Conservation (phyloP, 345 rosid genomes). For the Streptanthus diversifolius region DNA sequence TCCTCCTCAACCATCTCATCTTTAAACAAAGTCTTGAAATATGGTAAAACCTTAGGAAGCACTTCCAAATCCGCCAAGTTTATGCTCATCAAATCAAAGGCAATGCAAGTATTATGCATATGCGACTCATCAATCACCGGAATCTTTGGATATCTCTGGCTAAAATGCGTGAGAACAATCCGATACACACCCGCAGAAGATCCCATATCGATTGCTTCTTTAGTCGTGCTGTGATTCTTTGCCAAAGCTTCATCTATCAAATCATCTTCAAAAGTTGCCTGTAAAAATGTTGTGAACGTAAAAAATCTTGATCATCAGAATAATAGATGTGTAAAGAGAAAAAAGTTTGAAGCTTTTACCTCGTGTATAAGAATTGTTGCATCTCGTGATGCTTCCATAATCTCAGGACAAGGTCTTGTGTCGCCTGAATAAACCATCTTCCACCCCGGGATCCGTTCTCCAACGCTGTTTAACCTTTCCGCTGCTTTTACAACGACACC, state of each 20-base stretch:
- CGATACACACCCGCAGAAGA: constrained; percentile 61
- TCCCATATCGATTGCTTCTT: constrained; percentile 85
- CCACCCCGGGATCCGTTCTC: constrained; percentile 85
- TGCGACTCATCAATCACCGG: constrained; percentile 71
- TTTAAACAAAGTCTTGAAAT: constrained; percentile 71
- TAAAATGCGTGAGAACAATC: constrained; percentile 89
- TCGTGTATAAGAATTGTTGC: constrained; percentile 92
- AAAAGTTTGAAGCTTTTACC: constrained; percentile 40
- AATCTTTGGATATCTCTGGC: constrained; percentile 92
- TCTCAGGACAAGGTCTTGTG: constrained; percentile 85
- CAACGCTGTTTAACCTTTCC: constrained; percentile 57
- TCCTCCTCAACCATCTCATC: constrained; percentile 68
- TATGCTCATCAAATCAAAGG: constrained; percentile 90
- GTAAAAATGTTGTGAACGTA: constrained; percentile 9
- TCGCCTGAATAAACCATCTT: constrained; percentile 94
- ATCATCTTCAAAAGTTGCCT: constrained; percentile 95
- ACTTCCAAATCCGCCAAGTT: constrained; percentile 79
- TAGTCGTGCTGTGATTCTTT: constrained; percentile 91
- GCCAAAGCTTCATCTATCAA: constrained; percentile 87
- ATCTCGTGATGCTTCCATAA: constrained; percentile 62
- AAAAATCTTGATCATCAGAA: background rate
- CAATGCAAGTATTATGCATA: constrained; percentile 91
- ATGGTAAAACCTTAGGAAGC: constrained; percentile 75
- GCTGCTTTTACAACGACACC: constrained; percentile 72
- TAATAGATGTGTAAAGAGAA: background rate